A percentile compares a stretch with the other conserved stretches of the same genome.
These are phyloP conservation scores for Coniella vitis DNA, from an alignment of 2,329 filamentous ascomycete genomes.

Conservation along the genomic window DNA sequence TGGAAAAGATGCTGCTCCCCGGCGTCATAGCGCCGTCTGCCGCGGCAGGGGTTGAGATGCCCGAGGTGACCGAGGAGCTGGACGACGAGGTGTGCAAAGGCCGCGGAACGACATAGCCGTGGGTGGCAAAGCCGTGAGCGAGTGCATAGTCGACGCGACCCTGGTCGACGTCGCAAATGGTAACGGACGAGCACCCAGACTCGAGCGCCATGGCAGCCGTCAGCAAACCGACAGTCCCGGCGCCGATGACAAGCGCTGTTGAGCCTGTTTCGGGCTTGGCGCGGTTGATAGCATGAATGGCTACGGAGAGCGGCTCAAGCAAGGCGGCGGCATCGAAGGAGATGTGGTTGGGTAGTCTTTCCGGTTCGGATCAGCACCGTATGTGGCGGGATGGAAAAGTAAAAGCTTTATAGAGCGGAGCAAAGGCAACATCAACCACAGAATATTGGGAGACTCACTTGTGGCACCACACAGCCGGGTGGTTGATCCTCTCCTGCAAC, in stretches of 20 bases:
- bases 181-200: constrained; percentile 52
- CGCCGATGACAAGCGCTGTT: constrained; percentile 56
- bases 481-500: constrained; percentile 56
- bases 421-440: too few species aligned
- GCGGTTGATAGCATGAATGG: constrained; percentile 54
- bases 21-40: constrained; percentile 35
- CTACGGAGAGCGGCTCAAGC: constrained; percentile 55
- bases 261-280: constrained; percentile 45
- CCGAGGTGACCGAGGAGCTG: constrained; percentile 40
- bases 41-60: constrained; percentile 41
- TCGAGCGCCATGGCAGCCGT: constrained; percentile 57
- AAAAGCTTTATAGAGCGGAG: background rate
- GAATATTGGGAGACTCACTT: too few species aligned
- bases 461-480: constrained; percentile 56
- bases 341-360: constrained; percentile 50
- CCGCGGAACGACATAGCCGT: constrained; percentile 47
- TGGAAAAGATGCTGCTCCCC: constrained; percentile 37
- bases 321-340: constrained; percentile 55
- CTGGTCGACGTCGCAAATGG: constrained; percentile 53
- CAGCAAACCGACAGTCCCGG: constrained; percentile 56
- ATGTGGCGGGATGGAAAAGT: too few species aligned
- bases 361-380: constrained; percentile 16
- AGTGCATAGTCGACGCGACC: constrained; percentile 55
- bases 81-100: constrained; percentile 36
- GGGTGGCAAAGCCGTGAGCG: constrained; percentile 51